Conservation (phyloP, 768 basidiomycete species). For the Chalciporus piperatus region DNA sequence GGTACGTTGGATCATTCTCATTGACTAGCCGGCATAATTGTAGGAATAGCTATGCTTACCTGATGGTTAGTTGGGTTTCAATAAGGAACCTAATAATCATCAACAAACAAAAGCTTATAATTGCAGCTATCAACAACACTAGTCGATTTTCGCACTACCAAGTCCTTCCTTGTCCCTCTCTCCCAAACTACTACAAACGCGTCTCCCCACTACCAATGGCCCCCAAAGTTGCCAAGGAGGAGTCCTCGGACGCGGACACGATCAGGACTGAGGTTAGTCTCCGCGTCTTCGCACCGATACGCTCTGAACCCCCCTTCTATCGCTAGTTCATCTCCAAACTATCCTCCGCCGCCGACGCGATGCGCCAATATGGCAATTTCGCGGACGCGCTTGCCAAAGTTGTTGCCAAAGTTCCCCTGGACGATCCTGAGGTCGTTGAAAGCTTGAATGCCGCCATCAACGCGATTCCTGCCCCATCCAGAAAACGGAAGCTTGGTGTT, state of each 20-base stretch:
- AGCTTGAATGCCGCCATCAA: constrained; percentile 28
- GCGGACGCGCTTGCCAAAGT: constrained; percentile 59
- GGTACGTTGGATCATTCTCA: constrained; percentile 3
- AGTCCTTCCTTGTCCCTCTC: constrained; percentile 36
- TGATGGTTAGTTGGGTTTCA: constrained; percentile 39
- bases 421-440: constrained; percentile 29
- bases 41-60: constrained; percentile 28
- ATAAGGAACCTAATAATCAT: constrained; percentile 36
- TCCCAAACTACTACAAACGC: constrained; percentile 24
- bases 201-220: constrained; percentile 23
- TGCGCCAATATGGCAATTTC: constrained; percentile 60
- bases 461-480: constrained; percentile 32
- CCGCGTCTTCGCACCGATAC: constrained; percentile 7
- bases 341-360: constrained; percentile 52
- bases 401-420: constrained; percentile 38
- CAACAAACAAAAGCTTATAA: constrained; percentile 41
- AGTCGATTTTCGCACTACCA: constrained; percentile 40
- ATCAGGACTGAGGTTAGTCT: constrained; percentile 30
- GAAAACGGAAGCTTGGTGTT: constrained; percentile 50
- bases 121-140: constrained; percentile 37
- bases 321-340: constrained; percentile 56
- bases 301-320: constrained; percentile 22
- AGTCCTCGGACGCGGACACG: constrained; percentile 23
- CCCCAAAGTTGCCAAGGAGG: constrained; percentile 27
- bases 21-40: constrained; percentile 12